A percentile compares a stretch with the other conserved stretches of the same genome.
phyloP scores from a whole-genome alignment of 2,329 filamentous ascomycete species.

The Neoascochyta sp. region DNA sequence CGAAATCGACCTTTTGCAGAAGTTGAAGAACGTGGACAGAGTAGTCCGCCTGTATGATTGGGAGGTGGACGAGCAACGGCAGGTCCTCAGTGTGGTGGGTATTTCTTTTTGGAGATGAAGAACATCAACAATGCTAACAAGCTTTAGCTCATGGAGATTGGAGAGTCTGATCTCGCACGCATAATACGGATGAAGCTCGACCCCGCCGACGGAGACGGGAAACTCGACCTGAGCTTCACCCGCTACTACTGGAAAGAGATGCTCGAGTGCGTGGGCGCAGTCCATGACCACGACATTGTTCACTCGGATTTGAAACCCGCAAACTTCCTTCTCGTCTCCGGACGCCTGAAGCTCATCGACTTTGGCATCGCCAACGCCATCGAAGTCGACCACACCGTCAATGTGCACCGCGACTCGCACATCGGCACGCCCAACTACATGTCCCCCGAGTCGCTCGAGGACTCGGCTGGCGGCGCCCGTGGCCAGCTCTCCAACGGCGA shows the following conservation, averaged over 20 bases:
- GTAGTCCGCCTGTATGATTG: slow-evolving; percentile 90
- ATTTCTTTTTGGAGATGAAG: background rate
- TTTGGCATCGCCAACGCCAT: slow-evolving; percentile 99
- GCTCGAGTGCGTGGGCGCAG: slow-evolving; percentile 88
- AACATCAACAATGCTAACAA: slow-evolving; percentile 7
- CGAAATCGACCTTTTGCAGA: slow-evolving; percentile 86
- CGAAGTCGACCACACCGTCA: slow-evolving; percentile 90
- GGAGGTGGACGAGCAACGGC: slow-evolving; percentile 89
- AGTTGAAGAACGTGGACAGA: slow-evolving; percentile 77
- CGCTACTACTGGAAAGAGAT: slow-evolving; percentile 99
- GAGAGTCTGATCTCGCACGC: slow-evolving; percentile 87
- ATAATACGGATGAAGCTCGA: slow-evolving; percentile 69
- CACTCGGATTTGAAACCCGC: slow-evolving; percentile 96
- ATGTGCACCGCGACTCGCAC: slow-evolving; percentile 92
- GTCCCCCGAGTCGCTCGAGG: slow-evolving; percentile 90
- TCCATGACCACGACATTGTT: slow-evolving; percentile 87
- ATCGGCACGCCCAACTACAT: slow-evolving; percentile 98
- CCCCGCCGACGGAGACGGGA: slow-evolving; percentile 44
- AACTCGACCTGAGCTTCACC: slow-evolving; percentile 83
- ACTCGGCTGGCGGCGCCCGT: slow-evolving; percentile 64
- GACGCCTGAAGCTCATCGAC: slow-evolving; percentile 90
- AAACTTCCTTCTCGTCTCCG: slow-evolving; percentile 91
- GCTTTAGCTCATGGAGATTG: slow-evolving; percentile 86
- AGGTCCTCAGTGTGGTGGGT: slow-evolving; percentile 77
- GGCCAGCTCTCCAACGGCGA: slow-evolving; percentile 38